Evolutionary conservation across 495 filamentous ascomycete species (phyloP).

Genomic region (Tetracladium marchalianum): DNA sequence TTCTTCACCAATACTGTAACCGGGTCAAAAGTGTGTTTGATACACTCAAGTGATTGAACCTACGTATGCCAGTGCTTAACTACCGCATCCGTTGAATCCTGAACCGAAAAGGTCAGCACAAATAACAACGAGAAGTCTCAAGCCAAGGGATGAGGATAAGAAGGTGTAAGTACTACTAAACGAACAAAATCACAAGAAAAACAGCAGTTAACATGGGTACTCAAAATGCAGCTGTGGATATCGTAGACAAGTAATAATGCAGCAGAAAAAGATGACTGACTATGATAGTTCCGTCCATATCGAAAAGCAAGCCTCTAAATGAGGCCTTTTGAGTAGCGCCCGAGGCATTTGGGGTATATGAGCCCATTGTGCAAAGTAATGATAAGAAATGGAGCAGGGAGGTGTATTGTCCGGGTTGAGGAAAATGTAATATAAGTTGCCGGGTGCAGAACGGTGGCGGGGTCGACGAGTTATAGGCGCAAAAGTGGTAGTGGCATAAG

Average conservation of each 20-base stretch:
- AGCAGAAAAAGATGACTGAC: slow-evolving; percentile 13
- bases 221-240: no score
- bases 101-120: no score
- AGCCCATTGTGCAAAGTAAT: slow-evolving; percentile 8
- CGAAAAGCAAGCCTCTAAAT: slow-evolving; percentile 77
- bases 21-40: neutral
- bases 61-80: slow-evolving; percentile 87
- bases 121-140: no score
- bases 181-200: no score
- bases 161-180: no score
- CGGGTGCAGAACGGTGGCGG: slow-evolving; percentile 5
- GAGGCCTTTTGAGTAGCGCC: slow-evolving; percentile 5
- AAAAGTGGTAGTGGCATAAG: slow-evolving; percentile 4
- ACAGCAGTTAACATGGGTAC: no score
- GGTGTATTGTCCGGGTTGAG: slow-evolving; percentile 1
- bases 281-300: slow-evolving; percentile 85
- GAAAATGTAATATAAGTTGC: slow-evolving; percentile 10
- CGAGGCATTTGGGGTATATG: slow-evolving; percentile 4
- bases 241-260: no score
- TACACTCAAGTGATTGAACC: slow-evolving; percentile 18
- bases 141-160: no score
- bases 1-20: slow-evolving; percentile 63
- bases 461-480: slow-evolving; percentile 9
- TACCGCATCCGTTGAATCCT: slow-evolving; percentile 65
- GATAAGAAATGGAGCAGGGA: neutral